Evolutionary conservation across 164 flowering plant genomes (phyloP).

Genomic region (Akebia trifoliata): DNA sequence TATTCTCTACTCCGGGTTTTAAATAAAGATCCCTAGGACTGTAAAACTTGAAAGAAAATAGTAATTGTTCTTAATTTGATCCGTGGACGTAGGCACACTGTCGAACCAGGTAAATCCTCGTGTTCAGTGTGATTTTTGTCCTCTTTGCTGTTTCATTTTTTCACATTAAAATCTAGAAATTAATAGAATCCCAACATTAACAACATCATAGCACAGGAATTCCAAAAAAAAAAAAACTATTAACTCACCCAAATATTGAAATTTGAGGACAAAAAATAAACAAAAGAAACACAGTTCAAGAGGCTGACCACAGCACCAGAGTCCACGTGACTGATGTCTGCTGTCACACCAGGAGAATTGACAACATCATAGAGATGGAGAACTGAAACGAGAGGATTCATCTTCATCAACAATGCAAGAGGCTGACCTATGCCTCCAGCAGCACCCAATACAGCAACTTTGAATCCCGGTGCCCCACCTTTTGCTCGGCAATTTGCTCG

Average conservation of each 20-base stretch:
- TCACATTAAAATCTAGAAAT: background rate
- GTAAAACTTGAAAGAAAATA: too few species aligned
- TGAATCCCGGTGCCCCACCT: slow-evolving; percentile 90
- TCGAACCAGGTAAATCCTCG: too few species aligned
- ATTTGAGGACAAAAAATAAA: background rate
- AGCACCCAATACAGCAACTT: slow-evolving; percentile 90
- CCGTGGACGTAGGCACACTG: too few species aligned
- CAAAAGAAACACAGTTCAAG: background rate
- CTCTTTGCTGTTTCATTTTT: too few species aligned
- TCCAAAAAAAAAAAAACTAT: too few species aligned
- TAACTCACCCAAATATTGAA: background rate
- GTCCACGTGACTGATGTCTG: slow-evolving; percentile 98
- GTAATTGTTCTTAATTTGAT: too few species aligned
- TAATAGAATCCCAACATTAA: background rate
- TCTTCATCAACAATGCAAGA: slow-evolving; percentile 89
- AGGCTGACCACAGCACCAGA: slow-evolving; percentile 80
- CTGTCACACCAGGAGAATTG: slow-evolving; percentile 87
- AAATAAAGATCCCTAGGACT: background rate
- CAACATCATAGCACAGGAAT: background rate
- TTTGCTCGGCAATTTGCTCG: slow-evolving; percentile 71
- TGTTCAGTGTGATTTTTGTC: too few species aligned
- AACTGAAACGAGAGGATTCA: slow-evolving; percentile 88
- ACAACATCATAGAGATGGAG: slow-evolving; percentile 96
- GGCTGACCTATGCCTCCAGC: slow-evolving; percentile 99
- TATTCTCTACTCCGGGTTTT: too few species aligned